Evolutionary conservation across 805 yeast genomes (phyloP), one percentile per base, ranked within the genome.

Genomic region (Candida argentea): DNA sequence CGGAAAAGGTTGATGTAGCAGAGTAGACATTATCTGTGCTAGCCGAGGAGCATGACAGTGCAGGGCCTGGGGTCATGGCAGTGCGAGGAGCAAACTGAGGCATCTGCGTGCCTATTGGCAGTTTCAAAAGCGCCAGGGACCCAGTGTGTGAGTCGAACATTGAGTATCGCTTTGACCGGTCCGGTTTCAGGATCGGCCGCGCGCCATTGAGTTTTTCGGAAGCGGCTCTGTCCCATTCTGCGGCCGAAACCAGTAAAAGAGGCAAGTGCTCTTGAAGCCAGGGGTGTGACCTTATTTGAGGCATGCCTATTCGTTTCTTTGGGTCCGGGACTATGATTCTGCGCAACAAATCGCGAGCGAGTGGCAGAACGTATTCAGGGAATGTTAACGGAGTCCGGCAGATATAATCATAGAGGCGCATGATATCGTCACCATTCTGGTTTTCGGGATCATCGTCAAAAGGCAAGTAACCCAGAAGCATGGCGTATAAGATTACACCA

Each of bases 401-500:
- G 38, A 91, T 91, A 57, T 91, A 91, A 47, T 79, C 83, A 58
- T 91, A 91, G 35, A 91, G 65, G 48, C 80, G 77, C 14, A 87
- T 83, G 47, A 91, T 89, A 54, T 91, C 93, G 32, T 87, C 82
- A 28, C 96, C 95, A 50, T 89, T 95, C 20, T 95, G 97, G 48
- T 91, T 91, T 30, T 81, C 79, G 13, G 95, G 91, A 52, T 91
- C 98, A 54, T 91, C 98, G 48, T 91, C 98, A 63, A 85, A 91
- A 1, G 98, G 98, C 35, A 91, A 65, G 53, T 91, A 91, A 2
- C 98, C 98, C 1, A 97, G 89, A 27, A 91, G 64, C 95, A 91
- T 91, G 7, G 97, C 96, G 48, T 86, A 91, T 24, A 91, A 58
- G 30, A 91, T 91, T 16, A 91, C 87, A 34, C 98, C 98, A 44